Evolutionary conservation across 352 stramenopile genomes (phyloP), one percentile per base, ranked within the genome.

Genomic region (Phytophthora hibernalis): DNA sequence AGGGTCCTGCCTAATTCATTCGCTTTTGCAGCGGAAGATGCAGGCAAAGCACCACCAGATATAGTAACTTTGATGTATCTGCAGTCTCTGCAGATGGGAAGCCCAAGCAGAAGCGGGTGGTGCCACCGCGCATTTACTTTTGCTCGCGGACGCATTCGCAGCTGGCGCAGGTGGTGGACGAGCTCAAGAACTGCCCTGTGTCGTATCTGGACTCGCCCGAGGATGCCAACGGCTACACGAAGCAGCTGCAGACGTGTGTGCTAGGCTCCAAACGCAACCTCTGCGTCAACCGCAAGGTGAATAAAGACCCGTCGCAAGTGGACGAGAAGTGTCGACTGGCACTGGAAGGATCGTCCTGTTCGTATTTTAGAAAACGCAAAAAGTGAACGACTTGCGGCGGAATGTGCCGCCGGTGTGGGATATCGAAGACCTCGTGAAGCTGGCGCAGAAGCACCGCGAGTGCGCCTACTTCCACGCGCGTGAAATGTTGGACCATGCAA

Each of bases 111-210:
- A 66, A 65, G 20, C 63, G 74, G 6, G 64, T 89, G 20, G 55
- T 59, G 57, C 82, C 82, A 20, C 86, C 82, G 12, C 78, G 77
- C 30, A 96, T 96, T 54, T 96, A 85, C 65, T 96, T 96, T 49
- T 94, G 86, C 61, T 96, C 89, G n/a, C 84, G 89, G 0, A 96
- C 89, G 35, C 89, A 96, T 55, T 96, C 87, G 52, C 88, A 96
- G 65, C 49, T 96, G 13, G 70, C 87, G 15, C 89, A 96, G 70
- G 85, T 94, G 21, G 74, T 92, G 11, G 76, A 91, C 15, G 85
- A 96, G 70, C 71, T 96, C 21, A 93, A 92, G 73, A 88, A 76
- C 58, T 93, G 82, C 45, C 84, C 85, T 16, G 52, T 76, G 55
- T 85, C 82, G 26, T 92, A 92, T 61, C 49, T 93, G 1, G 54